Conservation (phyloP, 1,284 basidiomycete species). For the Thecaphora frezii region DNA sequence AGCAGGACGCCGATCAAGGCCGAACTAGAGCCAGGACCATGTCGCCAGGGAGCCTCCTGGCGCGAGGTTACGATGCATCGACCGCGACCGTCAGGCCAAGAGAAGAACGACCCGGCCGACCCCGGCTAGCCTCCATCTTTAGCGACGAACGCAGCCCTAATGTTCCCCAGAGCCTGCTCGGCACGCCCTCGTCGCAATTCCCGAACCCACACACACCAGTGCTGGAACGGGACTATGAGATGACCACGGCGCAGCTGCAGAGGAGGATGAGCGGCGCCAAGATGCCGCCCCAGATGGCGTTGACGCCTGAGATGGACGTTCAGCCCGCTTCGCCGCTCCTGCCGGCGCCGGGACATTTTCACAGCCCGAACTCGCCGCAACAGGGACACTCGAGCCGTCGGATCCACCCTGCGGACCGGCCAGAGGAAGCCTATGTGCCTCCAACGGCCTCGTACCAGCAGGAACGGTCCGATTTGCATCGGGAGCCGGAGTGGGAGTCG, state of each 20-base stretch:
- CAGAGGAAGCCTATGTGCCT: background rate
- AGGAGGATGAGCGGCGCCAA: conserved; percentile 3
- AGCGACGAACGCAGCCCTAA: background rate
- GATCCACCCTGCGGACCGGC: background rate
- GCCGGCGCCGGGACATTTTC: background rate
- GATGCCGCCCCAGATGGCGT: background rate
- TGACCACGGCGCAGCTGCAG: conserved; percentile 24
- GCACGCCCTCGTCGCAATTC: conserved; percentile 6
- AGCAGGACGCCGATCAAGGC: conserved; percentile 1
- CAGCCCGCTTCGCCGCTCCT: conserved; percentile 22
- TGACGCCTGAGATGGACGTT: conserved; percentile 4
- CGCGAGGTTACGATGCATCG: conserved; percentile 27
- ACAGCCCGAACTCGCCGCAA: conserved; percentile 1
- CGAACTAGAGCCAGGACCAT: background rate
- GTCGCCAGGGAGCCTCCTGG: conserved; percentile 18
- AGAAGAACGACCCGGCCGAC: conserved; percentile 6
- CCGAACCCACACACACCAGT: conserved; percentile 12
- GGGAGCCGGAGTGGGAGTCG: conserved; percentile 7
- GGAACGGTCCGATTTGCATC: conserved; percentile 1
- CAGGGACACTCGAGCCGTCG: background rate
- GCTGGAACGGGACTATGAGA: conserved; percentile 14
- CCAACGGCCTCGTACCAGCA: background rate
- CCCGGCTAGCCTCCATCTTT: conserved; percentile 23
- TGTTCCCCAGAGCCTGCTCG: background rate
- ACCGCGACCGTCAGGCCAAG: conserved; percentile 22